Evolutionary conservation across 768 basidiomycete genomes (phyloP), one percentile per base, ranked within the genome.

Genomic region (Kwoniella sp.): DNA sequence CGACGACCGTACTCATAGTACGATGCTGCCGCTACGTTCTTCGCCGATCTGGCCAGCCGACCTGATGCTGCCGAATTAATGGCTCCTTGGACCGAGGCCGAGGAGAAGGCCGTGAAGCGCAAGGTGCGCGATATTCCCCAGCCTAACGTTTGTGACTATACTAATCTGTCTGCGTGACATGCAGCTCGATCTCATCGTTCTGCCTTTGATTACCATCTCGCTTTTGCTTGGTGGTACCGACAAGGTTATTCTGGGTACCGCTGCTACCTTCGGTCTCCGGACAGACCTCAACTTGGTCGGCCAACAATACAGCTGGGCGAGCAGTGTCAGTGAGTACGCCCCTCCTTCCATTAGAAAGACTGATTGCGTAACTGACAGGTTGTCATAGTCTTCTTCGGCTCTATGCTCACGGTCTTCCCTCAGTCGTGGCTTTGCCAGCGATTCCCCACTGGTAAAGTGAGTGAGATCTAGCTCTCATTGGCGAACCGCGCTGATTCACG

Each of bases 211-310:
- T 11, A 59, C 65, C n/a, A 45, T 73, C 9, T 61, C 66, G 23
- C 45, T 69, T 9, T 25, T 65, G 12, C 37, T 72, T 31, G 71
- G 71, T 17, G 69, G 66, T 7, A 64, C 69, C 48, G 74, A 73
- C 69, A 75, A 77, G 62, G 69, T 71, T 29, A 66, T 69, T 45
- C 61, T 77, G 13, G 73, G 70, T 8, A 69, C 69, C 2, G 71
- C 76, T 2, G 76, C 76, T 12, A 66, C 67, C 4, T 53, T 75
- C n/a, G 70, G 69, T 25, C 41, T 77, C 2, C 63, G 62, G 15
- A 50, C 55, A 0, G 76, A 77, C 48, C 61, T 73, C 8, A 22
- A 69, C 26, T 57, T 77, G 2, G 65, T 69, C 9, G 76, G 74
- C 2, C 65, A 72, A 47, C 55, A 73, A 55, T 73, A 73, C 61